Conservation (phyloP, 371 early-diverging fungal species). For the Coemansia sp. region DNA sequence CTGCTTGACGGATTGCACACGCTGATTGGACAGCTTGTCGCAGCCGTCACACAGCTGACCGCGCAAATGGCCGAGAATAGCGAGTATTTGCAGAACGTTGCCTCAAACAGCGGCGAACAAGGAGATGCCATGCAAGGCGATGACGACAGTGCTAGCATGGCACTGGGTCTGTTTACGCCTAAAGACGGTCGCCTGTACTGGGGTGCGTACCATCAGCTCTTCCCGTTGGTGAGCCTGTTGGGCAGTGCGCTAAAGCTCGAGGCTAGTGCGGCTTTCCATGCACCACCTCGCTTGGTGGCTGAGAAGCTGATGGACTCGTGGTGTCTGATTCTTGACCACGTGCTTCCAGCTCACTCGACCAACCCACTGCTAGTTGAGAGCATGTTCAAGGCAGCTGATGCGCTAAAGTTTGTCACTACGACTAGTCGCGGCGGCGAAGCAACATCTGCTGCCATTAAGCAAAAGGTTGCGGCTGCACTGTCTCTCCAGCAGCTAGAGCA, state of each 20-base stretch:
- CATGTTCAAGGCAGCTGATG: constrained; percentile 17
- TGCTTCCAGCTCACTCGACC: constrained; percentile 21
- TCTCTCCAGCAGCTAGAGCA: constrained; percentile 47
- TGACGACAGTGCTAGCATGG: constrained; percentile 18
- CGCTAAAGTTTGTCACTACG: constrained; percentile 12
- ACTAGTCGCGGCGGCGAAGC: constrained; percentile 2
- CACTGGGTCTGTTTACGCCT: constrained; percentile 25
- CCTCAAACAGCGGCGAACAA: neutral
- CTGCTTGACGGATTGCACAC: constrained; percentile 14
- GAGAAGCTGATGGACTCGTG: constrained; percentile 21
- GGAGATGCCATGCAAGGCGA: constrained; percentile 13
- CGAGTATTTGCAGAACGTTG: constrained; percentile 9
- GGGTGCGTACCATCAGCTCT: constrained; percentile 36
- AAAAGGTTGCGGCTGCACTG: constrained; percentile 19
- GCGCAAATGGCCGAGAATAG: constrained; percentile 4
- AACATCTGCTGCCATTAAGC: neutral
- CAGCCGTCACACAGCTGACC: constrained; percentile 10
- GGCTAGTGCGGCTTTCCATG: constrained; percentile 18
- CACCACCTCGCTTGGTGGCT: neutral
- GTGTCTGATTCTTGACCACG: constrained; percentile 8
- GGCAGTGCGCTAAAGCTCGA: constrained; percentile 28
- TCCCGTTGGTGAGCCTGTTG: constrained; percentile 32
- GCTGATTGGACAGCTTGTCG: constrained; percentile 16
- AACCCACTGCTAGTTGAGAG: constrained; percentile 35
- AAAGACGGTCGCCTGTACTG: constrained; percentile 29